Conservation (phyloP, 2,329 filamentous ascomycete species). For the Sporothrix brunneoviolacea region DNA sequence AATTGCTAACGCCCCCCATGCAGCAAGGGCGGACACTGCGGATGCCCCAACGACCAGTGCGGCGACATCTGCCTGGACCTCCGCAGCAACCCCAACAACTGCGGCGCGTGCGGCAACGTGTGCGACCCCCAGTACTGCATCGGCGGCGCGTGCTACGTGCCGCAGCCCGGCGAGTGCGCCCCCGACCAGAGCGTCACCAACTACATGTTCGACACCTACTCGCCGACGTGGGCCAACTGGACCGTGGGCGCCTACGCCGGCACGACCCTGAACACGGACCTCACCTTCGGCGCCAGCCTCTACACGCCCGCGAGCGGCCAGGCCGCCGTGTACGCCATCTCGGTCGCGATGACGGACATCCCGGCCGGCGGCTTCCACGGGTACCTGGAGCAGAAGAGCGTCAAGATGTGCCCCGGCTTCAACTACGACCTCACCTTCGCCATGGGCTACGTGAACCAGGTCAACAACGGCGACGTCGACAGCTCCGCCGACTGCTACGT, state of each 20-base stretch:
- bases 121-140: slow-evolving; percentile 9
- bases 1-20: no score
- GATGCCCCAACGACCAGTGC: slow-evolving; percentile 10
- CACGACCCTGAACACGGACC: neutral
- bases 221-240: slow-evolving; percentile 11
- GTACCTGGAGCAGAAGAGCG: slow-evolving; percentile 8
- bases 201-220: slow-evolving; percentile 12
- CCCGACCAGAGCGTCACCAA: slow-evolving; percentile 12
- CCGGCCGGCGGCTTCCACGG: slow-evolving; percentile 5
- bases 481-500: slow-evolving; percentile 8
- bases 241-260: slow-evolving; percentile 7
- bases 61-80: slow-evolving; percentile 6
- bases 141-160: slow-evolving; percentile 7
- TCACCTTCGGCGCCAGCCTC: neutral
- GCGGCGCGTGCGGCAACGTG: slow-evolving; percentile 5
- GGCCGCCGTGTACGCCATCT: no score
- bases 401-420: slow-evolving; percentile 13
- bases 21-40: slow-evolving; percentile 4
- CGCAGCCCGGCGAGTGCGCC: slow-evolving; percentile 2
- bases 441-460: slow-evolving; percentile 12
- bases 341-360: slow-evolving; percentile 5
- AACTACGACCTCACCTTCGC: slow-evolving; percentile 9
- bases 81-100: slow-evolving; percentile 9
- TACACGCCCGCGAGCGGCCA: no score
- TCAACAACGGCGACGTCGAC: slow-evolving; percentile 1